Percentiles rank a stretch among this genome's conserved stretches.
phyloP scores from a whole-genome alignment of 306 rosid genomes.

The Senna tora region DNA sequence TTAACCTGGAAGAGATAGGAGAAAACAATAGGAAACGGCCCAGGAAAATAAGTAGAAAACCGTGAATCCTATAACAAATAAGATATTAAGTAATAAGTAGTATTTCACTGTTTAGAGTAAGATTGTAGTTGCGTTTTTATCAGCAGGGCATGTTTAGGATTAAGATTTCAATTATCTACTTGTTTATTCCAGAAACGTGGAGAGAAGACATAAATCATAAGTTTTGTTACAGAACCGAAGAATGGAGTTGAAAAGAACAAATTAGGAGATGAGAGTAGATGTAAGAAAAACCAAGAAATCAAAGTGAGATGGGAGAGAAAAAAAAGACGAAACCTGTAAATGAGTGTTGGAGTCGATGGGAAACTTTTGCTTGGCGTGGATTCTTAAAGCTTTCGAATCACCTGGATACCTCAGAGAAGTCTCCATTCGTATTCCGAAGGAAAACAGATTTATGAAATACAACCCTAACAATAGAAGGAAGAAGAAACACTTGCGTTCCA shows the following conservation, averaged over 20 bases:
- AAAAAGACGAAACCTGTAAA: slow-evolving; percentile 57
- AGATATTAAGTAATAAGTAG: not conserved
- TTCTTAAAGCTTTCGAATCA: slow-evolving; percentile 68
- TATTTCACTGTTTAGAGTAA: not conserved
- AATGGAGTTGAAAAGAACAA: not conserved
- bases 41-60: not conserved
- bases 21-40: not conserved
- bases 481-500: not conserved
- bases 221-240: not conserved
- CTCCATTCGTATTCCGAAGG: slow-evolving; percentile 52
- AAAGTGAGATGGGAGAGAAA: not conserved
- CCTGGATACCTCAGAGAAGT: slow-evolving; percentile 77
- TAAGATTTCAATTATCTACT: not conserved
- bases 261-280: not conserved
- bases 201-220: not conserved
- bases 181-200: not conserved
- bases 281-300: not conserved
- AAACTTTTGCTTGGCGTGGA: slow-evolving; percentile 76
- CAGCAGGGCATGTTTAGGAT: not conserved
- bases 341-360: slow-evolving; percentile 67
- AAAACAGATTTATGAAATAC: not conserved
- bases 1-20: slow-evolving; percentile 52
- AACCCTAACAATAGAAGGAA: slow-evolving; percentile 17
- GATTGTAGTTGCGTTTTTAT: not conserved
- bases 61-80: not conserved